Evolutionary conservation across 2,329 filamentous ascomycete species (phyloP).

Genomic region (Aspergillus sp.): DNA sequence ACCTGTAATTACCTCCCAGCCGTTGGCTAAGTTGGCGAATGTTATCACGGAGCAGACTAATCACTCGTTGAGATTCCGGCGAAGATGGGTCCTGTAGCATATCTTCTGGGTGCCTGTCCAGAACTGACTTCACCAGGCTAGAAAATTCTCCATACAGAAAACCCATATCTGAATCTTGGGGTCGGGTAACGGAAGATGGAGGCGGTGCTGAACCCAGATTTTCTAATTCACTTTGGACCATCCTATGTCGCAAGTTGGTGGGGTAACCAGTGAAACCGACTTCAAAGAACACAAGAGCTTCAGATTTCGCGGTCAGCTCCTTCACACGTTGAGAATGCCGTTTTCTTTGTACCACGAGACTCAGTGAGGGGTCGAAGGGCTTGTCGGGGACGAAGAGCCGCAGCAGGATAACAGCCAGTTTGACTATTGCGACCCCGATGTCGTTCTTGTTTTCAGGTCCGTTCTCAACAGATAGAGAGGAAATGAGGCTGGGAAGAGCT

Average conservation of each 20-base stretch:
- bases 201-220: constrained; percentile 65
- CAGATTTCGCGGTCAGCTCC: constrained; percentile 56
- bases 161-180: constrained; percentile 63
- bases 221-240: constrained; percentile 61
- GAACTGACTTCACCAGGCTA: constrained; percentile 66
- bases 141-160: constrained; percentile 79
- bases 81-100: constrained; percentile 20
- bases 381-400: constrained; percentile 82
- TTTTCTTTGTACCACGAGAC: constrained; percentile 60
- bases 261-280: constrained; percentile 63
- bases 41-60: constrained; percentile 50
- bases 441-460: constrained; percentile 24
- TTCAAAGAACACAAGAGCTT: constrained; percentile 65
- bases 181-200: constrained; percentile 68
- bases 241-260: constrained; percentile 63
- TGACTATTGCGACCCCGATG: constrained; percentile 66
- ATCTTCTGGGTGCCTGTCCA: constrained; percentile 41
- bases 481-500: constrained; percentile 26
- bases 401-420: constrained; percentile 71
- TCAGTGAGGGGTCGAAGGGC: constrained; percentile 74
- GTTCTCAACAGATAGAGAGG: constrained; percentile 18
- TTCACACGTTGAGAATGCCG: constrained; percentile 56
- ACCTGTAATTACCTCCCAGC: constrained; percentile 66
- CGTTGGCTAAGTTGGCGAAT: constrained; percentile 69
- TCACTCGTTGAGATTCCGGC: constrained; percentile 27